Evolutionary conservation across 306 rosid genomes (phyloP), one percentile per base, ranked within the genome.

Genomic region (Cicer pinnatifidum): DNA sequence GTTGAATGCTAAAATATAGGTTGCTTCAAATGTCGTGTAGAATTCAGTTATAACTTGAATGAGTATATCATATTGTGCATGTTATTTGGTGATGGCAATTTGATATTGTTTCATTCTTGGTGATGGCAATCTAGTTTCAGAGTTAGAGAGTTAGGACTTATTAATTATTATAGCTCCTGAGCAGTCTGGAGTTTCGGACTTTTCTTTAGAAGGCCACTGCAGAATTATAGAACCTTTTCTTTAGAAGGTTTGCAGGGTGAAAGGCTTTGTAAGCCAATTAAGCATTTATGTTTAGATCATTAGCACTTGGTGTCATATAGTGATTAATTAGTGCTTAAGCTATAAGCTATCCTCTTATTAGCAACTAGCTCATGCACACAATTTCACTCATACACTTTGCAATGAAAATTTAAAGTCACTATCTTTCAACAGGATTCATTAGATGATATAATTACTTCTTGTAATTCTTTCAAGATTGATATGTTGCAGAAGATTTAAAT

Each of bases 1-100:
- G 35, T 28, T 65, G n/a, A 53, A 60, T 52, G 44, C 69, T 71
- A 71, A 40, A 72, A 57, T 59, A 68, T 61, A 44, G 65, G 56
- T 51, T 52, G 41, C 33, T 82, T 56, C 12, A 9, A 38, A 3
- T 72, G 40, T 59, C 19, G 13, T 70, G 41, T 78, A 50, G n/a
- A 65, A 61, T 38, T 62, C 13, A 37, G 61, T 46, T 61, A 28
- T 44, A 50, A 17, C 57, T 23, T 10, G 33, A 15, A 39, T 59
- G 72, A 23, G 54, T 20, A 48, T 69, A 7, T 69, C 53, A 8
- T 53, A 20, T 74, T 69, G 59, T 69, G 20, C 28, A 51, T 74
- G 54, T 39, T 62, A 19, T n/a, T 20, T 70, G 59, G 37, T 65
- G 44, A 56, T 71, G 58, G 59, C 38, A 51, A 23, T 70, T 35